phyloP scores from a whole-genome alignment of 352 stramenopile species.

The Phytophthora macrochlamydospora region DNA sequence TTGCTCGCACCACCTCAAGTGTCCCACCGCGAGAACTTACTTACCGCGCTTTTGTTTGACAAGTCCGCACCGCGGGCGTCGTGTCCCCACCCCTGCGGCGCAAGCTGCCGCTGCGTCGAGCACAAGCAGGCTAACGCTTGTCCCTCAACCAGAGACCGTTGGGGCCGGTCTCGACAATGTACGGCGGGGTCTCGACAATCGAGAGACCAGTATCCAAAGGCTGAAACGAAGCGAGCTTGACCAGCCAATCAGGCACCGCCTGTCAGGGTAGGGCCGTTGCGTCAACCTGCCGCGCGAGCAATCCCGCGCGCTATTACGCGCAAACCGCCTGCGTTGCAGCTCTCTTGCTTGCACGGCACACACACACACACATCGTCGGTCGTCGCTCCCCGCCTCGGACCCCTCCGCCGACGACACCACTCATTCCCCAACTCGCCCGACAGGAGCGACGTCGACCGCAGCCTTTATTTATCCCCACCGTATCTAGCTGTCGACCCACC shows the following conservation, averaged over 20 bases:
- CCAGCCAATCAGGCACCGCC: constrained; percentile 5
- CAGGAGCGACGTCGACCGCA: constrained; percentile 16
- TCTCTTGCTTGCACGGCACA: constrained; percentile 3
- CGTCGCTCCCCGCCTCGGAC: background rate
- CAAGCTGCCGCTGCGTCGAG: background rate
- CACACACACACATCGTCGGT: constrained; percentile 6
- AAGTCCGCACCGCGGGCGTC: background rate
- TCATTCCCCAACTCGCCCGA: constrained; percentile 34
- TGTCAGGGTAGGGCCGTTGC: constrained; percentile 15
- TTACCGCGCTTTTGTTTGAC: constrained; percentile 5
- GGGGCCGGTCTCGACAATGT: background rate
- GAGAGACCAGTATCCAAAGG: background rate
- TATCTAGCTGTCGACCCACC: background rate
- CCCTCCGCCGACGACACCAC: background rate
- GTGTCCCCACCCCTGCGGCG: background rate
- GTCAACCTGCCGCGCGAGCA: constrained; percentile 21
- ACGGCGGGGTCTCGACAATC: background rate
- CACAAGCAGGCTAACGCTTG: no score
- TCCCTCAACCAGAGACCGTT: background rate
- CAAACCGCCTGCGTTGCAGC: background rate
- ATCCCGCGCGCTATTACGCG: constrained; percentile 16
- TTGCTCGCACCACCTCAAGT: constrained; percentile 20
- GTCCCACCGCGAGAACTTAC: constrained; percentile 2
- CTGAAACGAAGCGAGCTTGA: background rate
- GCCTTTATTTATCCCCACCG: background rate